Base-by-base conservation (phyloP, 768 basidiomycete genomes). In the Gloeostereum incarnatum region DNA sequence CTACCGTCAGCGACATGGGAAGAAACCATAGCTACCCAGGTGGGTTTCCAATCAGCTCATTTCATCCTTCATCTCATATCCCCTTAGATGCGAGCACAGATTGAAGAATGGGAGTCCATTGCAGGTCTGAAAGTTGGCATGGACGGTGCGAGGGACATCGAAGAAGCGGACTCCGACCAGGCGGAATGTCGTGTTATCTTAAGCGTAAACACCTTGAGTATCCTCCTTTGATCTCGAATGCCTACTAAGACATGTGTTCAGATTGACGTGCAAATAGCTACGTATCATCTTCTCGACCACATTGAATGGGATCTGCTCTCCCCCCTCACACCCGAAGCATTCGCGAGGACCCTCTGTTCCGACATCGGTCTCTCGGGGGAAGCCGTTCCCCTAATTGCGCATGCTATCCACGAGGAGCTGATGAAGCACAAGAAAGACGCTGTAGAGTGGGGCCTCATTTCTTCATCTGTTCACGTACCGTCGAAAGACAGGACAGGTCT, bases 271-370 rank as follows among this genome's bases (percentile, higher is more conserved):
- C 96, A 99, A 57, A 84, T 99, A 53, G 88, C 82, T 17, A 86
- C 82, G 33, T 71, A 91, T 54, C 90, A 94, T 57, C 70, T 99
- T 1, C 68, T 86, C 40, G 96, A 99, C 61, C 87, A 92, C 53
- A 91, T 99, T 47, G 96, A 99, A 60, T 99, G 94, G 94, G 94
- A 99, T 59, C 72, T 98, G n/a, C 75, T 87, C 32, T 94, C 93
- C 3, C 74, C 84, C 3, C 70, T 97, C 25, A 93, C 90, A 0
- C 94, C 94, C 1, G 85, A 94, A 54, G 68, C 63, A 1, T 98
- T 98, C 50, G 75, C 94, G 0, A 60, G 63, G 26, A 78, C 73
- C 35, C 80, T 97, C 23, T 90, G 87, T 50, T 56, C 68, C 17
- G 96, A 98, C 45, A 74, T 98, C 11, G 92, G 91, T 5, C 70